Evolutionary conservation across 2,329 filamentous ascomycete species (phyloP), one percentile per base, ranked within the genome.

Genomic region (Ceratocystis cacaofunesta): DNA sequence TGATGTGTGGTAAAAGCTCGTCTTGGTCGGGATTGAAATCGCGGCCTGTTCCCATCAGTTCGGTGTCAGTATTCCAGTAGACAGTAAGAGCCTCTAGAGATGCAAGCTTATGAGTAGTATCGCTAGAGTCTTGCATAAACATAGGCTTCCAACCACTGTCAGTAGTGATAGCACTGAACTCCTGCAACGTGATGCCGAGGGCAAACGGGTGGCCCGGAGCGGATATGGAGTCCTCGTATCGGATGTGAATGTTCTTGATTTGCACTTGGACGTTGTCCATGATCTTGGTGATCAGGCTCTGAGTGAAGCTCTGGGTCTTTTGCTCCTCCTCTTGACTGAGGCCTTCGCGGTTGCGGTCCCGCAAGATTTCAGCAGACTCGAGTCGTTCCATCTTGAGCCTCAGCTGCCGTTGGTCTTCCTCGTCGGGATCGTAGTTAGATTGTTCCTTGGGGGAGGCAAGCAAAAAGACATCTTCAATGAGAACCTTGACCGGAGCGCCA

Each of bases 381-480:
- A 99, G 82, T 76, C 96, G 96, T 76, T 99, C 94, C 85, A 99
- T 95, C 79, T 99, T 99, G 72, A 99, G 82, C n/a, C 87, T 83
- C 73, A 96, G 91, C 68, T 84, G 85, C 72, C 94, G 83, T 63
- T 85, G 83, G 70, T 92, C 89, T 75, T 99, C 94, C 72, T 99
- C 94, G 10, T 92, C 89, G 67, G 92, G 85, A 70, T 99, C 86
- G 74, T 95, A 97, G 71, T 92, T 89, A 30, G 90, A 87, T 77
- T 99, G 92, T 75, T 96, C 92, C 75, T 94, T 96, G 1, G 94
- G 95, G 5, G 92, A 95, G 5, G 95, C 94, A 65, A 99, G 81
- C 43, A 99, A 79, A 74, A 92, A 99, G 61, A 99, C 92, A 85
- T 99, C 92, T 74, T 99, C 90, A 69, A 99, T 95, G 70, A 91